Evolutionary conservation across 495 filamentous ascomycete genomes (phyloP).

Genomic region (Lasiosphaeriaceae sp.): DNA sequence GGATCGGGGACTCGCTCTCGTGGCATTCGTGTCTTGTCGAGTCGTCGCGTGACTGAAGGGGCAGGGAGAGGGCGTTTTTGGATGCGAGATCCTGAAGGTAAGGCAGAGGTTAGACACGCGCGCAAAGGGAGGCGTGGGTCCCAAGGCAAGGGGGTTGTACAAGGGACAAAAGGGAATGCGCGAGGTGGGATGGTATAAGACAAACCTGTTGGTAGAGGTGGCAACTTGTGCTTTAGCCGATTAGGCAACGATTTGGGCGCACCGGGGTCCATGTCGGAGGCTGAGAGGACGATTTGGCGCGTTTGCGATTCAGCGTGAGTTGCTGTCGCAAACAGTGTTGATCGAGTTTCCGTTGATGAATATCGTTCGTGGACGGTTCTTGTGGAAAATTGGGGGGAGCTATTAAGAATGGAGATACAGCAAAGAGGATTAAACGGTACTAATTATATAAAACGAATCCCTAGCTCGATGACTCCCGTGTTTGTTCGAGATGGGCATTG

Average conservation of each 20-base stretch:
- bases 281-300: not conserved
- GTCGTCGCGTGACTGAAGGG: not conserved
- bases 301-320: not conserved
- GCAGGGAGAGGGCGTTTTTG: conserved; percentile 25
- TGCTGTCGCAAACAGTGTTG: not conserved
- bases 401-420: too few relatives aligned
- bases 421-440: too few relatives aligned
- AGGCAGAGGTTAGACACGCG: not conserved
- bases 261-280: not conserved
- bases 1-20: conserved; percentile 47
- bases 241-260: conserved; percentile 15
- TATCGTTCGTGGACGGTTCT: too few relatives aligned
- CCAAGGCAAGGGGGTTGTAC: not conserved
- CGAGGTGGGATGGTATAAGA: not conserved
- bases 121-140: not conserved
- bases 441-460: too few relatives aligned
- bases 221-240: conserved; percentile 37
- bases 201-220: conserved; percentile 45
- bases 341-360: too few relatives aligned
- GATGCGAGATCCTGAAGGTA: conserved; percentile 22
- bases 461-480: too few relatives aligned
- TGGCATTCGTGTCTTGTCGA: conserved; percentile 38
- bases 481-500: too few relatives aligned
- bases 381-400: too few relatives aligned
- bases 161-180: not conserved